Base-by-base conservation (phyloP, 1,139 yeast species). In the Magnusiomyces fungicola region DNA sequence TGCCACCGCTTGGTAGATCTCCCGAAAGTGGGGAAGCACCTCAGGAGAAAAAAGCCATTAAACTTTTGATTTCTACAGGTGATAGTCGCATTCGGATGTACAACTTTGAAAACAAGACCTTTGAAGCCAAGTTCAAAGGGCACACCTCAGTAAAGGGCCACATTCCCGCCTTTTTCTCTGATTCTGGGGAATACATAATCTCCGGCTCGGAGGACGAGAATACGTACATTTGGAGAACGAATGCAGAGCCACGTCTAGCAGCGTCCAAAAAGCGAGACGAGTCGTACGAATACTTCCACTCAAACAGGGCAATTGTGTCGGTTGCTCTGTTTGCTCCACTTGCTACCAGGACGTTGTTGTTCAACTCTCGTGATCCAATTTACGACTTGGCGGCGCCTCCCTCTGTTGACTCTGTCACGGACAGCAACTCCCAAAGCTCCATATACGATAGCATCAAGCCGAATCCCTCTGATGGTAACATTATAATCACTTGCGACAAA, bases 281-380 rank as follows among this genome's bases (percentile, higher is more conserved):
- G 38, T 65, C 64, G 45, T 72, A 71, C 62, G 73, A 84, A 3
- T 74, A 85, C 3, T 85, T 88, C 63, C 94, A 84, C 65, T 88
- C 95, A 0, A 89, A 85, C 65, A 80, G 78, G 58, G 71, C 83
- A 0, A 75, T 79, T 41, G 86, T 88, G 23, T 88, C 92, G 44
- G 80, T 78, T 21, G 92, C 95, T 0, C 60, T 79, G 0, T 80
- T 88, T 68, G 96, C 95, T 0, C 97, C 97, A 0, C 69, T 76
- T n/a, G 70, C 71, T 2, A 82, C 96, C 0, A 73, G 78, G 52
- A 79, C 78, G 51, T 69, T 83, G 16, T 66, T 89, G 47, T 81
- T 83, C 45, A 69, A 81, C 41, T 83, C 95, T 1, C 84, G 84
- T 60, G 97, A 89, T 61, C 79, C 84, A 2, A 78, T 89, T 2